These are phyloP conservation scores for Xylaria sp. DNA, from an alignment of 495 filamentous ascomycete species.

Conservation along the genomic window DNA sequence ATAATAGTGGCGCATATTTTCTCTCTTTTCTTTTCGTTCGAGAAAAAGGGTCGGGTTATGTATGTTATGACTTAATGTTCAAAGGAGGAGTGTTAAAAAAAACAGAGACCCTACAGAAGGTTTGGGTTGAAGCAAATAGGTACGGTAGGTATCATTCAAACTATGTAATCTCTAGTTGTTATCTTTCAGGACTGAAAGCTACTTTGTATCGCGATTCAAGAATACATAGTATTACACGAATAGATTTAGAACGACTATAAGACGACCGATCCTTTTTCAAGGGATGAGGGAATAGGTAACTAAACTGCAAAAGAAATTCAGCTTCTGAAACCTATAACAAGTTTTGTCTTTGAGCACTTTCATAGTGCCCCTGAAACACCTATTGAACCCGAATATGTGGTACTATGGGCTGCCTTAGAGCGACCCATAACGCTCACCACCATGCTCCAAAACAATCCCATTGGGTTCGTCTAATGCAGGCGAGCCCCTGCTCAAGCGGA, in stretches of 20 bases:
- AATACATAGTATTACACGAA: no score
- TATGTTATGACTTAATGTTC: not conserved
- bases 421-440: not conserved
- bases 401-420: not conserved
- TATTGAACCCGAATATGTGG: conserved; percentile 4
- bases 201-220: no score
- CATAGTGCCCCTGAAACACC: not conserved
- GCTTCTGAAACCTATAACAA: no score
- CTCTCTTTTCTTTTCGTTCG: no score
- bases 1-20: not conserved
- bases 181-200: no score
- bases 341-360: not conserved
- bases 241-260: no score
- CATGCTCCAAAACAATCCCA: not conserved
- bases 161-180: not conserved
- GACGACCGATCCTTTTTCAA: no score
- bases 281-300: no score
- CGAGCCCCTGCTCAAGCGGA: not conserved
- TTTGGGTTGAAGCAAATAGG: not conserved
- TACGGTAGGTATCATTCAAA: not conserved
- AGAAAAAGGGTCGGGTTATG: no score
- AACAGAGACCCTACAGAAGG: not conserved
- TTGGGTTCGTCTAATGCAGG: not conserved
- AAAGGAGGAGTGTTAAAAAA: not conserved
- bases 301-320: no score